Evolutionary conservation across 2,329 filamentous ascomycete genomes (phyloP).

Genomic region (Phoma sp.): DNA sequence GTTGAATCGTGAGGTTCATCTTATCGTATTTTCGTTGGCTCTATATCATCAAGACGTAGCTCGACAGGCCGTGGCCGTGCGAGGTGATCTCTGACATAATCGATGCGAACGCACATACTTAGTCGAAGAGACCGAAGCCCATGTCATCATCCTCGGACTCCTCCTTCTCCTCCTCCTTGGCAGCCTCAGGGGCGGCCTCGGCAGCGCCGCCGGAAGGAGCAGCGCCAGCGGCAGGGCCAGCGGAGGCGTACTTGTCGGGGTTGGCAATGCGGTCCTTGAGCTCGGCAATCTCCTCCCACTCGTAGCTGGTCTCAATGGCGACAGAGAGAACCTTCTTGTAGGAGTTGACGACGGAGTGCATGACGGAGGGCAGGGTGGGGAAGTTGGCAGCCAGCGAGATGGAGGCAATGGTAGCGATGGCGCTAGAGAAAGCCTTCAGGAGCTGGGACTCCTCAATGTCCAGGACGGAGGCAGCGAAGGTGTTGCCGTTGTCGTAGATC

Average conservation of each 20-base stretch:
- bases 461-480: conserved; percentile 83
- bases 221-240: conserved; percentile 72
- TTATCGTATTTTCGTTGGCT: conserved; percentile 47
- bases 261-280: conserved; percentile 99
- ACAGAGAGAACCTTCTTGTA: conserved; percentile 98
- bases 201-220: conserved; percentile 48
- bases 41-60: conserved; percentile 42
- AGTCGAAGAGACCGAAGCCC: conserved; percentile 64
- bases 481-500: conserved; percentile 98
- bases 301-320: conserved; percentile 87
- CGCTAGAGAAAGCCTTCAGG: conserved; percentile 79
- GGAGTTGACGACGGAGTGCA: conserved; percentile 94
- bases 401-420: conserved; percentile 85
- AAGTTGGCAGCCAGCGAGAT: conserved; percentile 93
- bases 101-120: conserved; percentile 41
- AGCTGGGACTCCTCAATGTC: conserved; percentile 97
- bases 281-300: conserved; percentile 94
- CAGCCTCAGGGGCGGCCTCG: conserved; percentile 36
- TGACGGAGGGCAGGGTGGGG: conserved; percentile 94
- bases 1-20: conserved; percentile 31
- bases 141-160: conserved; percentile 64
- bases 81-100: conserved; percentile 30
- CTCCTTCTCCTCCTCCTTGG: conserved; percentile 63
- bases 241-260: conserved; percentile 91
- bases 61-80: conserved; percentile 25